A percentile compares a stretch with the other conserved stretches of the same genome.
phyloP scores from a whole-genome alignment of 1,284 basidiomycete species.

The Vanrija sp. region DNA sequence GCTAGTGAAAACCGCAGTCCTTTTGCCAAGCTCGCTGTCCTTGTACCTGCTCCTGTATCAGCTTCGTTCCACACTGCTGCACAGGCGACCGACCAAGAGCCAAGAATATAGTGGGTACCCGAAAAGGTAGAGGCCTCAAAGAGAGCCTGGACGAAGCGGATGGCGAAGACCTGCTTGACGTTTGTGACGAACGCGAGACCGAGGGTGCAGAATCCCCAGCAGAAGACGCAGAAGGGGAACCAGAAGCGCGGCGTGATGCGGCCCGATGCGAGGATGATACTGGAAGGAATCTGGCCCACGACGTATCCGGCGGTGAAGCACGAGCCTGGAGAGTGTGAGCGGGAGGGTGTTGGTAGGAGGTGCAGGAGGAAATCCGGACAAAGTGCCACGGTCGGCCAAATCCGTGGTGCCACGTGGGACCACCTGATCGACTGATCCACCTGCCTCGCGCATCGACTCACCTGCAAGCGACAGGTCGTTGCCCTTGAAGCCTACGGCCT shows the following conservation, averaged over 20 bases:
- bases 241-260: constrained; percentile 34
- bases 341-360: too few relatives aligned
- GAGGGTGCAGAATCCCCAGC: constrained; percentile 33
- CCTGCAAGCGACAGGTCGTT: constrained; percentile 2
- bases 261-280: constrained; percentile 34
- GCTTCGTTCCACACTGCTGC: too few relatives aligned
- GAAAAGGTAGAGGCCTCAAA: constrained; percentile 38
- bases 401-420: too few relatives aligned
- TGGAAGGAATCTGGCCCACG: constrained; percentile 34
- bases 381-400: constrained; percentile 42
- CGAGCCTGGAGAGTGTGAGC: constrained; percentile 24
- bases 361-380: too few relatives aligned
- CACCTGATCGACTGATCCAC: constrained; percentile 58
- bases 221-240: constrained; percentile 37
- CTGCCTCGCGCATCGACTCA: constrained; percentile 41
- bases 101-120: constrained; percentile 40
- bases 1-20: constrained; percentile 42
- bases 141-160: constrained; percentile 32
- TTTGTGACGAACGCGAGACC: constrained; percentile 21
- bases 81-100: too few relatives aligned
- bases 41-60: constrained; percentile 47
- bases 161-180: constrained; percentile 33
- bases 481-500: constrained; percentile 22
- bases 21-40: constrained; percentile 38
- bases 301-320: constrained; percentile 40